phyloP scores from a whole-genome alignment of 352 stramenopile species.

The Thalassiosira mediterranea region DNA sequence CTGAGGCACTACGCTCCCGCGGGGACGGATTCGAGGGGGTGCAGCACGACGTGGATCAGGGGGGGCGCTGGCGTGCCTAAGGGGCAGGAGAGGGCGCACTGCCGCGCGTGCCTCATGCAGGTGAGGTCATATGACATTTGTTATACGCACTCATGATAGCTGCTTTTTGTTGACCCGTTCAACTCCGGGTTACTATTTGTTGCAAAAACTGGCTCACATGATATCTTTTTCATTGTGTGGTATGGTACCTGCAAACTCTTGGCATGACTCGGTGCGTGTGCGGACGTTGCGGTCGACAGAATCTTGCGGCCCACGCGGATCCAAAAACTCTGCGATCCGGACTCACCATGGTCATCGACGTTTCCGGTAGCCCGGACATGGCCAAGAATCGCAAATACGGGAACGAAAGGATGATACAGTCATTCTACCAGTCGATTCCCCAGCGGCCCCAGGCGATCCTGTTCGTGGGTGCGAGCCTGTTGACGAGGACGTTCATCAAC shows the following conservation, averaged over 20 bases:
- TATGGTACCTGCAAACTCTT: too few species aligned
- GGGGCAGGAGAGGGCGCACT: slow-evolving; percentile 6
- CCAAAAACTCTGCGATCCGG: slow-evolving; percentile 24
- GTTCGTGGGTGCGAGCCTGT: slow-evolving; percentile 25
- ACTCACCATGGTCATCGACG: slow-evolving; percentile 52
- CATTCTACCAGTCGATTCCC: slow-evolving; percentile 35
- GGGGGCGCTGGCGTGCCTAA: slow-evolving; percentile 3
- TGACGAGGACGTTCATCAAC: slow-evolving; percentile 44
- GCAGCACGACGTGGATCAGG: slow-evolving; percentile 36
- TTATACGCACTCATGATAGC: too few species aligned
- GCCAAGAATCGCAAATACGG: slow-evolving; percentile 11
- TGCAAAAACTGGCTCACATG: too few species aligned
- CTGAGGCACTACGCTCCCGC: slow-evolving; percentile 16
- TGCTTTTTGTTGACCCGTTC: too few species aligned
- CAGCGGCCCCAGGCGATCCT: slow-evolving; percentile 44
- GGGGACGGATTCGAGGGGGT: slow-evolving; percentile 6
- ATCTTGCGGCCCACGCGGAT: slow-evolving; percentile 39
- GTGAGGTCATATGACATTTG: too few species aligned
- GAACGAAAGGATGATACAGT: slow-evolving; percentile 49
- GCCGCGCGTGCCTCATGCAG: slow-evolving; percentile 31
- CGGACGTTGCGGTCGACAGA: too few species aligned
- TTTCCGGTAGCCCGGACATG: not conserved
- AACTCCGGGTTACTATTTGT: too few species aligned
- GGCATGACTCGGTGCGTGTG: too few species aligned
- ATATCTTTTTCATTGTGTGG: too few species aligned